phyloP scores from a whole-genome alignment of 768 basidiomycete species.

The Crassisporium funariophilum region DNA sequence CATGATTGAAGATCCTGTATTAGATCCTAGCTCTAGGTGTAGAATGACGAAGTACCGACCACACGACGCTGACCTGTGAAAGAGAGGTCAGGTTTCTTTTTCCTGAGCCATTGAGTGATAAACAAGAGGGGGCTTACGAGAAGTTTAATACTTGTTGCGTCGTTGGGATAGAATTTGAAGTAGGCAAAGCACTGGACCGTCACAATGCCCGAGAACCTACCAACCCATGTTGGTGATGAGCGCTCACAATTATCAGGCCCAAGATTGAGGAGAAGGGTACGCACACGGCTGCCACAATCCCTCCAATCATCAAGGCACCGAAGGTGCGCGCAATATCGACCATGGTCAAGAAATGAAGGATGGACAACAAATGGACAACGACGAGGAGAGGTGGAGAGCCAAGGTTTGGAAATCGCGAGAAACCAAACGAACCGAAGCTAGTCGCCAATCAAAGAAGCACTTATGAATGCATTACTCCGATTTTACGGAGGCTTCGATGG shows the following conservation, averaged over 20 bases:
- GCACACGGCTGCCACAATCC: slow-evolving; percentile 40
- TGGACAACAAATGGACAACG: no score
- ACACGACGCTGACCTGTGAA: slow-evolving; percentile 26
- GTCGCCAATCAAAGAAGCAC: no score
- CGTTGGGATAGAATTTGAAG: slow-evolving; percentile 39
- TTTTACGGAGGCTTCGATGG: no score
- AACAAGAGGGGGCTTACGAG: slow-evolving; percentile 32
- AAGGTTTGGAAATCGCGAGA: no score
- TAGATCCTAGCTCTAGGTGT: background rate
- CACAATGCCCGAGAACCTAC: slow-evolving; percentile 46
- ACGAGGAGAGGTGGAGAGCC: no score
- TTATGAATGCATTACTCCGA: no score
- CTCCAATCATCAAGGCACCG: slow-evolving; percentile 45
- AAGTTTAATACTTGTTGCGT: slow-evolving; percentile 29
- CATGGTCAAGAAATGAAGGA: no score
- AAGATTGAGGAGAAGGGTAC: slow-evolving; percentile 9
- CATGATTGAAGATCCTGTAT: background rate
- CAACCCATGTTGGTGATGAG: no score
- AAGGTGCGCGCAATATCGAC: slow-evolving; percentile 34
- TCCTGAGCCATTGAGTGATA: no score
- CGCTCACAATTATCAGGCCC: background rate
- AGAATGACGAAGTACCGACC: background rate
- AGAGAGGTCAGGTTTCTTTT: no score
- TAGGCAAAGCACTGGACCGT: slow-evolving; percentile 41
- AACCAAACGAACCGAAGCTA: no score